These are phyloP conservation scores for Blastomyces silverae DNA, from an alignment of 2,329 filamentous ascomycete species.

Conservation along the genomic window DNA sequence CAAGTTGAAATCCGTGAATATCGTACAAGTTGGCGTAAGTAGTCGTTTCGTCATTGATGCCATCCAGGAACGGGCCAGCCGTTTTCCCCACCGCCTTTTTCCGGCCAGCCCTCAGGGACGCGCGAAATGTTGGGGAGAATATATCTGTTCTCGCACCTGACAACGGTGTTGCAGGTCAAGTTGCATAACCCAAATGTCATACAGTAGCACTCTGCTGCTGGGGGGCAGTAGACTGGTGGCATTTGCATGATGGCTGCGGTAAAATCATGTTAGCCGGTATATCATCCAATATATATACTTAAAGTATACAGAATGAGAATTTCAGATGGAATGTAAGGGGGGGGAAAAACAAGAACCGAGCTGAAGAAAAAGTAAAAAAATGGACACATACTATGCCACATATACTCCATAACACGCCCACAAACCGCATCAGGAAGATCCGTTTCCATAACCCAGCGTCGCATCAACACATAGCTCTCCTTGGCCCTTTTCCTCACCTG, in stretches of 20 bases:
- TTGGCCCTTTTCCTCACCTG: constrained; percentile 43
- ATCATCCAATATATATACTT: not conserved
- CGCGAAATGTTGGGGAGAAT: constrained; percentile 52
- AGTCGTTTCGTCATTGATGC: constrained; percentile 15
- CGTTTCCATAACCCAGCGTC: constrained; percentile 46
- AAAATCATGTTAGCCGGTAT: constrained; percentile 8
- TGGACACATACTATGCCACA: constrained; percentile 55
- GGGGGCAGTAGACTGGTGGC: constrained; percentile 54
- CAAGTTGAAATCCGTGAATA: no score
- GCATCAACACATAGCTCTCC: constrained; percentile 45
- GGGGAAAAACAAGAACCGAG: not conserved
- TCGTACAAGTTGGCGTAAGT: not conserved
- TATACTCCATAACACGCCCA: constrained; percentile 52
- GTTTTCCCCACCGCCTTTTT: constrained; percentile 47
- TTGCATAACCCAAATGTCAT: constrained; percentile 58
- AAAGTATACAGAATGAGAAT: no score
- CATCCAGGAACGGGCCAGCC: constrained; percentile 22
- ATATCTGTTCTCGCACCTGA: constrained; percentile 51
- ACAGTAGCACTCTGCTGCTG: constrained; percentile 58
- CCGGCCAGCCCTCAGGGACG: constrained; percentile 58
- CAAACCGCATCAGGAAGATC: constrained; percentile 44
- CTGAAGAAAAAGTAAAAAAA: not conserved
- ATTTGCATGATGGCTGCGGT: constrained; percentile 37
- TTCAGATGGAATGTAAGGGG: not conserved
- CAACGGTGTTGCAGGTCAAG: constrained; percentile 30